Base-by-base conservation (phyloP, 495 filamentous ascomycete species). In the Penicillium manginii region DNA sequence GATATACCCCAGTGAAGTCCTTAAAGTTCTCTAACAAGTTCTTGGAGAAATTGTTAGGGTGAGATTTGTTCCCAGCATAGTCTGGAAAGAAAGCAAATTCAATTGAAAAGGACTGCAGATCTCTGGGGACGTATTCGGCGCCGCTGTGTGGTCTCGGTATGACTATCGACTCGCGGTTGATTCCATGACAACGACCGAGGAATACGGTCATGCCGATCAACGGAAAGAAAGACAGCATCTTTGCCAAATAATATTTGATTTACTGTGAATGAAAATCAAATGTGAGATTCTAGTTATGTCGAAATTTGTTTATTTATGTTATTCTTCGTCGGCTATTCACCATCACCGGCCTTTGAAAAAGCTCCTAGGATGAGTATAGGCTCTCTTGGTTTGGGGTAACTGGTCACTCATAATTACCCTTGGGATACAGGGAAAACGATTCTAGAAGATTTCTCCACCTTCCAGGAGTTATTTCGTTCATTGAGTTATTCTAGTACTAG, bases 11-110 rank as follows among this genome's bases (percentile, higher is more conserved):
- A 0, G 61, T 63, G 9, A 64, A 31, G 1, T 21, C 14, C 17
- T 61, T 52, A 49, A 70, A 54, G 33, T 67, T 67, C 5, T 52
- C 17, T 17, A 70, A 29, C 18, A 70, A 22, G 11, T 62, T 62
- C n/a, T 52, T 47, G 6, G 67, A 62, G 29, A 70, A 70, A 2
- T 45, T 11, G 29, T 70, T 70, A 4, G 67, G 67, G 15, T 60
- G 48, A 1, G 64, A 62, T 15, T 64, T 62, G 40, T 64, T 70
- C 2, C 67, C 67, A 42, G 61, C 64, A 54, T 67, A 69, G 21
- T 67, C 59, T 1, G 64, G 61, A 29, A 70, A 67, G n/a, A 54
- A 64, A 0, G 60, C 57, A 52, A 70, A 67, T 57, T 70, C 67
- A 49, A 70, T 57, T 3, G 67, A 70, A 42, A 67, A 59, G 7